Conservation (phyloP, 2,329 filamentous ascomycete species). For the Nigrospora osmanthi region DNA sequence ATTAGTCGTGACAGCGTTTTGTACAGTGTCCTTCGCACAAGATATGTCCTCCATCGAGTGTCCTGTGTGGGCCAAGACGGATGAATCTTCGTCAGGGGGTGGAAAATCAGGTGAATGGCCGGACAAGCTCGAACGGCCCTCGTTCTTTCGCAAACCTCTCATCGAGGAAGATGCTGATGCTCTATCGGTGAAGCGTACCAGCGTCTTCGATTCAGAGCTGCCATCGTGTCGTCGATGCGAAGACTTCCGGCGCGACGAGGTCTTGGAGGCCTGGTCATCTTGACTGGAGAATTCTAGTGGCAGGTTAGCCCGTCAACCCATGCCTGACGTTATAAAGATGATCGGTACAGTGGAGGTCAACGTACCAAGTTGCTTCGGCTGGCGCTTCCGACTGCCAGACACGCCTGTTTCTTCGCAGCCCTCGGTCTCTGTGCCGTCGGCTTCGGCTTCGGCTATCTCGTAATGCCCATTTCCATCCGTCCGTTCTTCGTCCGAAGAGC, state of each 20-base stretch:
- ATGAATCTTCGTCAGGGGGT: slow-evolving; percentile 10
- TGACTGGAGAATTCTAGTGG: slow-evolving; percentile 13
- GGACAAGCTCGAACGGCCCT: background rate
- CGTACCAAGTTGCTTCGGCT: slow-evolving; percentile 13
- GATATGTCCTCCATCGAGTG: slow-evolving; percentile 15
- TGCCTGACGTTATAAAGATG: background rate
- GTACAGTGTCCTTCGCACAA: background rate
- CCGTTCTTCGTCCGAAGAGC: slow-evolving; percentile 11
- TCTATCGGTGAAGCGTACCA: too few relatives aligned
- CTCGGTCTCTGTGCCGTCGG: background rate
- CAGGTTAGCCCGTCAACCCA: background rate
- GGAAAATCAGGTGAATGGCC: slow-evolving; percentile 5
- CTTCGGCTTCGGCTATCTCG: slow-evolving; percentile 5
- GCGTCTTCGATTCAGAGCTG: too few relatives aligned
- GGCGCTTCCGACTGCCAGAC: too few relatives aligned
- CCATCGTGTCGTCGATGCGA: too few relatives aligned
- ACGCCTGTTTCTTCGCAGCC: background rate
- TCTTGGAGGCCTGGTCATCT: slow-evolving; percentile 6
- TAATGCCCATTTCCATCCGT: slow-evolving; percentile 8
- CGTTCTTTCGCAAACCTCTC: too few relatives aligned
- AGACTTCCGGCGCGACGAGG: background rate
- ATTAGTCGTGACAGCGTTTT: background rate
- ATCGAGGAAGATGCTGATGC: too few relatives aligned
- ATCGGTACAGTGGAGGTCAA: background rate
- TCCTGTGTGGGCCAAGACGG: slow-evolving; percentile 18